Evolutionary conservation across 2,329 filamentous ascomycete species (phyloP), one percentile per base, ranked within the genome.

Genomic region (Xylaria sp.): DNA sequence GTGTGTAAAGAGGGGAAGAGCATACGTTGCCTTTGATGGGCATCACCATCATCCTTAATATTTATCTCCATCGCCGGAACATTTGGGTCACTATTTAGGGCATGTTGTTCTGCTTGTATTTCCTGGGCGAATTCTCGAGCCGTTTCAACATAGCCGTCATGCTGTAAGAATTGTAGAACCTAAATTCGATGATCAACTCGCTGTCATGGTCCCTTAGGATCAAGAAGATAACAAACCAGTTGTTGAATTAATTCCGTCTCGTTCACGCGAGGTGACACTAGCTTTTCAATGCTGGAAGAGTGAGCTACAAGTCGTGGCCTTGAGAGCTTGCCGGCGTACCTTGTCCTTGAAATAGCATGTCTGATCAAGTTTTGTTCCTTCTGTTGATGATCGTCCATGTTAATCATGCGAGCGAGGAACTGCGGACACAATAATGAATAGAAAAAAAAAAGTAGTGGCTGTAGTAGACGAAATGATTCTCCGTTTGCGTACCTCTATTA

Each of bases 81-180:
- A 57, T 80, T 80, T 46, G 87, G 81, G 64, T 89, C 87, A 52
- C 88, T 84, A 70, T 87, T 88, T 65, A 97, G 82, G 9, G 92
- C 90, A 75, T 88, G 84, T 75, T 92, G 91, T 78, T 97, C 93
- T 18, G 87, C 83, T 63, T 89, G 87, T 31, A 97, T 89, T 77
- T 98, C 95, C 74, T 91, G 86, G 3, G 92, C 90, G 83, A 99
- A 98, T 0, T 93, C 94, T 71, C 91, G 89, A 9, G 94, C 94
- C 0, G 95, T 97, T 73, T 98, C 95, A 8, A 98, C 91, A 74
- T 98, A 98, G 68, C 96, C 96, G 76, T 98, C 96, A 75, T 98
- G 95, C 46, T 94, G 92, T 15, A 99, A 84, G 74, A 97, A 98
- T 80, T 98, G 94, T 48, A 94, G 86, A 20, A 90, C 87, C 83